Conservation (phyloP, 1,139 yeast species). For the Debaryomycetaceae sp. region DNA sequence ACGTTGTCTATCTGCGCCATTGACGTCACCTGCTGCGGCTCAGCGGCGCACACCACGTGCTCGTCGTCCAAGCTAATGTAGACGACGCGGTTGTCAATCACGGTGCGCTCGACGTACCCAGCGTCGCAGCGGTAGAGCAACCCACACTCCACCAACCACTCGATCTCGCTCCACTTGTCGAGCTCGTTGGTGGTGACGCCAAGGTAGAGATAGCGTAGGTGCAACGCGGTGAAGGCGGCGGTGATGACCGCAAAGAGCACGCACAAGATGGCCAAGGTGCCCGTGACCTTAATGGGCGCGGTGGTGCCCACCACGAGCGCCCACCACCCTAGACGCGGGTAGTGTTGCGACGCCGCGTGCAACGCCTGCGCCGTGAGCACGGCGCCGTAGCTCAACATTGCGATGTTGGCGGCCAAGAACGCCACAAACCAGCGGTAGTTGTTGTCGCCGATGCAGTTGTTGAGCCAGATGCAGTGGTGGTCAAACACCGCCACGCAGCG, state of each 20-base stretch:
- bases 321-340: conserved; percentile 18
- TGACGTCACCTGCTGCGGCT: conserved; percentile 26
- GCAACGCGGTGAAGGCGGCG: conserved; percentile 55
- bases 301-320: conserved; percentile 23
- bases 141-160: conserved; percentile 47
- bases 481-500: conserved; percentile 68
- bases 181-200: conserved; percentile 94
- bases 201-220: conserved; percentile 55
- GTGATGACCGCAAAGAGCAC: conserved; percentile 50
- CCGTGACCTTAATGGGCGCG: conserved; percentile 41
- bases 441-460: conserved; percentile 79
- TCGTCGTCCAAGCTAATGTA: conserved; percentile 28
- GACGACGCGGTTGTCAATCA: conserved; percentile 15
- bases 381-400: conserved; percentile 61
- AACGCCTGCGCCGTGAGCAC: conserved; percentile 25
- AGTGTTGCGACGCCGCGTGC: neutral
- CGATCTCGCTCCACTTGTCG: conserved; percentile 76
- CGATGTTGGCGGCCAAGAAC: conserved; percentile 54
- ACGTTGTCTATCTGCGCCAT: conserved; percentile 49
- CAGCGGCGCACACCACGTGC: conserved; percentile 14
- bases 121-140: conserved; percentile 19
- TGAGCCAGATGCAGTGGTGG: conserved; percentile 95
- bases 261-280: conserved; percentile 52
- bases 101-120: no score
- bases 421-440: conserved; percentile 70